Conservation (phyloP, 2,329 filamentous ascomycete genomes). For the Hypoxylon sp. region DNA sequence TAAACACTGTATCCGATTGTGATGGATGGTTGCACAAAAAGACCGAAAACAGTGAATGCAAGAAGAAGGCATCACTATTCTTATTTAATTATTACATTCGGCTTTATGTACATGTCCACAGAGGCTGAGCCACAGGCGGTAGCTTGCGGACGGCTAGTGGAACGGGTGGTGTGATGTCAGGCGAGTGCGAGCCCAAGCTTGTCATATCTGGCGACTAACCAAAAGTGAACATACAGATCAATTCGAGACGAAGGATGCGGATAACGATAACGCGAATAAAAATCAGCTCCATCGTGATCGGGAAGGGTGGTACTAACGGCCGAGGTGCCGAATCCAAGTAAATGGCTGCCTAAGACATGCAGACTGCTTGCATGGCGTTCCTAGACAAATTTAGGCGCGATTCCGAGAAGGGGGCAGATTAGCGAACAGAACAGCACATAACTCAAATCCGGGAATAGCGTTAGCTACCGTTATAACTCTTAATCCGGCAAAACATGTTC, state of each 20-base stretch:
- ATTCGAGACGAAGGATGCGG: constrained; percentile 10
- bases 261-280: constrained; percentile 5
- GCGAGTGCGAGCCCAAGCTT: constrained; percentile 13
- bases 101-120: neutral
- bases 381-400: neutral
- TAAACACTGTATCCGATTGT: neutral
- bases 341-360: constrained; percentile 6
- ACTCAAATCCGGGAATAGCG: constrained; percentile 14
- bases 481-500: constrained; percentile 10
- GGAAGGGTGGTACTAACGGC: constrained; percentile 6
- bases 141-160: neutral
- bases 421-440: neutral
- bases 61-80: neutral
- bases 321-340: constrained; percentile 23
- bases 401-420: constrained; percentile 10
- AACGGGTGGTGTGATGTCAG: constrained; percentile 41
- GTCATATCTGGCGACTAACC: neutral
- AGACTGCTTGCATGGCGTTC: neutral
- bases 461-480: constrained; percentile 7
- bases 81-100: constrained; percentile 1
- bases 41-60: neutral
- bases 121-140: neutral
- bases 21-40: neutral
- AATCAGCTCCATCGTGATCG: constrained; percentile 9
- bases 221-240: neutral